Evolutionary conservation across 345 rosid species (phyloP).

Genomic region (Carallia pectinifolia): DNA sequence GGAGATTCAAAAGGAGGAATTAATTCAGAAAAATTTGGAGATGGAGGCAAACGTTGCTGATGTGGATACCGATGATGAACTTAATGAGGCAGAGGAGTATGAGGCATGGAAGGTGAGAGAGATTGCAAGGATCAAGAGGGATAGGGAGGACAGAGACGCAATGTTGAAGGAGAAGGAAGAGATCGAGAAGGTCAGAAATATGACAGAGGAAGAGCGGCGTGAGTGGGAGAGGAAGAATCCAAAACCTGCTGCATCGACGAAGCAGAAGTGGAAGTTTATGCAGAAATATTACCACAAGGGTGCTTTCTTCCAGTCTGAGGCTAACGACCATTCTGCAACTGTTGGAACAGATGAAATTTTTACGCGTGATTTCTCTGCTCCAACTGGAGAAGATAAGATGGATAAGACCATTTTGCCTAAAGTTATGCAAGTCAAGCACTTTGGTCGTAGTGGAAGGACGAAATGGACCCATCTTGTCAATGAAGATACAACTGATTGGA

Average conservation of each 20-base stretch:
- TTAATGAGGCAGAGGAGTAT: conserved; percentile 75
- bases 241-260: conserved; percentile 46
- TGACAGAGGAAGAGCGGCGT: conserved; percentile 83
- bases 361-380: conserved; percentile 65
- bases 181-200: conserved; percentile 65
- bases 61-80: conserved; percentile 77
- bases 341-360: conserved; percentile 44
- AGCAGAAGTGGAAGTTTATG: conserved; percentile 77
- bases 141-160: conserved; percentile 61
- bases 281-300: conserved; percentile 82
- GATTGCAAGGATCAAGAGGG: conserved; percentile 71
- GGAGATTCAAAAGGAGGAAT: conserved; percentile 64
- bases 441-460: conserved; percentile 81
- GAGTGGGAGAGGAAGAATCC: conserved; percentile 86
- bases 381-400: conserved; percentile 83
- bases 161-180: conserved; percentile 77
- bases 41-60: conserved; percentile 58
- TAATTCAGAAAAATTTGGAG: conserved; percentile 60
- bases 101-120: conserved; percentile 85
- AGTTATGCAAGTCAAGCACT: conserved; percentile 82
- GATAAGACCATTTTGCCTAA: conserved; percentile 66
- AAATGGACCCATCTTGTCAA: conserved; percentile 88
- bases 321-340: conserved; percentile 51
- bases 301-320: conserved; percentile 61
- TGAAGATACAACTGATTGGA: conserved; percentile 84